Base-by-base conservation (phyloP, 345 rosid genomes). In the Arabidopsis arenosa region DNA sequence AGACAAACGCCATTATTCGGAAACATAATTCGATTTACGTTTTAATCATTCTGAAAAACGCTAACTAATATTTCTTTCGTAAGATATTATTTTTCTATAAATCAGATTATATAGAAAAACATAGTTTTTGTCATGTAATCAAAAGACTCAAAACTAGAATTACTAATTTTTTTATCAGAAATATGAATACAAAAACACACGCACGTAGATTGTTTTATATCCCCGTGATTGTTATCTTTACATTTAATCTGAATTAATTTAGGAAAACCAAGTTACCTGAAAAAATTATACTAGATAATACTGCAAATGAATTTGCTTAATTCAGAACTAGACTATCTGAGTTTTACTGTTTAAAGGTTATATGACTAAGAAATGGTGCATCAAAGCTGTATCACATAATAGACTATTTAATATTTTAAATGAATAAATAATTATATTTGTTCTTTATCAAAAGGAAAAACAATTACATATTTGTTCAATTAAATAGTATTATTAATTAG, bases 401-500 rank as follows among this genome's bases (percentile, higher is more conserved):
- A 61, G 9, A 49, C 15, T 23, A 10, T 17, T 44, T 13, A 30
- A 5, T 15, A 11, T 43, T 53, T 35, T 55, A 15, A 26, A 56
- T 37, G 14, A 47, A 62, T 64, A 63, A 6, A 56, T 17, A 47
- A 70, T 52, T 4, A 41, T 2, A 39, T 18, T 17, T 65, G 14
- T 58, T n/a, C 1, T 53, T 56, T 70, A 15, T 18, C 21, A 18
- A 18, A 18, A 18, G 21, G 21, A 18, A 18, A 18, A 18, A 18
- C 21, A 18, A 18, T 18, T 18, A 18, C 21, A 18, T 18, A 18
- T 18, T 18, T 18, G 21, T 18, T 18, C 21, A 18, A 18, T 5
- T 76, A 26, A 53, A 76, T 35, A 69, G 18, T 66, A 66, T 37
- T 72, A 78, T 59, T 72, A 78, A 66, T 78, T 72, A 43, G 77